Evolutionary conservation across 2,329 filamentous ascomycete genomes (phyloP).

Genomic region (Fusarium sp.): DNA sequence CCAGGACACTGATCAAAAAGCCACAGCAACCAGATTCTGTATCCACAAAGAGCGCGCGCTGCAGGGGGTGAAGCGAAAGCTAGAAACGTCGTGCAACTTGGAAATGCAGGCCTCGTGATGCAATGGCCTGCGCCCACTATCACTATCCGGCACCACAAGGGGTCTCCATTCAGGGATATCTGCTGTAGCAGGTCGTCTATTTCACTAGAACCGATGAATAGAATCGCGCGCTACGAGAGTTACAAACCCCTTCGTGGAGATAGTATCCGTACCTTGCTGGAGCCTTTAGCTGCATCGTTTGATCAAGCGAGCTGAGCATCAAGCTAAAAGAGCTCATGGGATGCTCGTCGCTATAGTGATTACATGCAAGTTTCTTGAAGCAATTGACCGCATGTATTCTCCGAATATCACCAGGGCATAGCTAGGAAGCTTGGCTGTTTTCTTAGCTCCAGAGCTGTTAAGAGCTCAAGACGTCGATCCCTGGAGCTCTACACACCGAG

Average conservation of each 20-base stretch:
- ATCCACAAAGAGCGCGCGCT: slow-evolving; percentile 38
- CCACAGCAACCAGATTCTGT: slow-evolving; percentile 34
- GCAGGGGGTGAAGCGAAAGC: slow-evolving; percentile 40
- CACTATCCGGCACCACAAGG: slow-evolving; percentile 25
- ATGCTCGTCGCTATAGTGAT: slow-evolving; percentile 37
- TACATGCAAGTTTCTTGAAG: slow-evolving; percentile 27
- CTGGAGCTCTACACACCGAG: slow-evolving; percentile 26
- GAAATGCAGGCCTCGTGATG: slow-evolving; percentile 43
- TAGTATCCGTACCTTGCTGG: slow-evolving; percentile 29
- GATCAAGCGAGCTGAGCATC: slow-evolving; percentile 35
- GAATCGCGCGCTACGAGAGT: slow-evolving; percentile 17
- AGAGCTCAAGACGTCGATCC: slow-evolving; percentile 29
- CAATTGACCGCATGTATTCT: slow-evolving; percentile 34
- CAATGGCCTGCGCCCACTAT: slow-evolving; percentile 35
- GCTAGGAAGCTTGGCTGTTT: slow-evolving; percentile 35
- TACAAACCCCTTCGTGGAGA: slow-evolving; percentile 25
- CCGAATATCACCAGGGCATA: slow-evolving; percentile 32
- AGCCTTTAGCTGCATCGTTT: slow-evolving; percentile 34
- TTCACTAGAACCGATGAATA: slow-evolving; percentile 22
- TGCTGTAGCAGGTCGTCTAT: slow-evolving; percentile 31
- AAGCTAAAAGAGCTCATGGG: slow-evolving; percentile 33
- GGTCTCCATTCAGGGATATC: slow-evolving; percentile 30
- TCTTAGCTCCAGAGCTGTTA: slow-evolving; percentile 30
- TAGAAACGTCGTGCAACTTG: slow-evolving; percentile 36
- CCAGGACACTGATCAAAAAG: slow-evolving; percentile 20